These are phyloP conservation scores for Solanum hybrid DNA, from an alignment of 305 asterid genomes.

Conservation along the genomic window DNA sequence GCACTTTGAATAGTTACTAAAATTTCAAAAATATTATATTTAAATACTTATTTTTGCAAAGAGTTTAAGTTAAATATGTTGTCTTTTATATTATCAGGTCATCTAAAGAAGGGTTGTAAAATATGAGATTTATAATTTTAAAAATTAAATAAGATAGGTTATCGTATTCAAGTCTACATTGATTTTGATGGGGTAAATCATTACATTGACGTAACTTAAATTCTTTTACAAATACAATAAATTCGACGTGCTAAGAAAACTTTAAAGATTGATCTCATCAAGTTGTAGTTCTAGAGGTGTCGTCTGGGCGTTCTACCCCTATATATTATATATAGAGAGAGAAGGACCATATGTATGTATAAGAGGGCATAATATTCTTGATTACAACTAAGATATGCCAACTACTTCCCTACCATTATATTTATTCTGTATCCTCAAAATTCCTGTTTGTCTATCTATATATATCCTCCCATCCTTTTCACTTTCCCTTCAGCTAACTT, in stretches of 20 bases:
- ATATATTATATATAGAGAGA: too few species aligned
- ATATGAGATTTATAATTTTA: background rate
- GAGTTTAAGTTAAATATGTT: background rate
- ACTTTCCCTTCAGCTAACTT: background rate
- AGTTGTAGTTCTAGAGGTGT: background rate
- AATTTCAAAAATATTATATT: background rate
- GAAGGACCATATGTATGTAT: background rate
- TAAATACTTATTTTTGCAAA: background rate
- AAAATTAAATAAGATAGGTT: background rate
- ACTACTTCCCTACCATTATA: conserved; percentile 7
- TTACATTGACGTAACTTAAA: background rate
- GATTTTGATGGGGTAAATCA: background rate
- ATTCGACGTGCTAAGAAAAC: background rate
- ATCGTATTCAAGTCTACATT: background rate
- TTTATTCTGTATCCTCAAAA: background rate
- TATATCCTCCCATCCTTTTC: background rate
- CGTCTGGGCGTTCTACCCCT: background rate
- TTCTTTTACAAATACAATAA: background rate
- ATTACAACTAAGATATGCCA: conserved; percentile 14
- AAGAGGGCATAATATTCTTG: background rate
- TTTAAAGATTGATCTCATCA: background rate
- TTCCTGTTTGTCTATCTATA: conserved; percentile 1
- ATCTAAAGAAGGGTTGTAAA: background rate
- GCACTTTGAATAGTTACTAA: background rate
- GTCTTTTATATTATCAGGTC: background rate